Conservation (phyloP, 164 flowering plant species). For the Piper betle region DNA sequence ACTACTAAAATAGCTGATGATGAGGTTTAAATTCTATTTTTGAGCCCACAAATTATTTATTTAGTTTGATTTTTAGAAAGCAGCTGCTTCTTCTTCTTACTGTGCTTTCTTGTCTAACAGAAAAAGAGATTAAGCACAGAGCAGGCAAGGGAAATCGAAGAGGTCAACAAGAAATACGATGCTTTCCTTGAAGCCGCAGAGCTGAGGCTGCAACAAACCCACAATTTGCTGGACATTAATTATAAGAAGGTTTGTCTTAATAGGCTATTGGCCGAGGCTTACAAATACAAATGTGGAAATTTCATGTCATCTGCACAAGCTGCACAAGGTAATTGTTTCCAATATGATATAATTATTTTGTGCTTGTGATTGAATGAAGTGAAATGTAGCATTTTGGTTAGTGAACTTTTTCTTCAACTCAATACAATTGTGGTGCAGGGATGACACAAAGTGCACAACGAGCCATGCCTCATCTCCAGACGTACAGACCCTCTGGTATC, state of each 20-base stretch:
- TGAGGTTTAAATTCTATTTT: slow-evolving; percentile 23
- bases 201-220: slow-evolving; percentile 18
- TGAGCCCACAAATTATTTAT: slow-evolving; percentile 16
- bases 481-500: no score
- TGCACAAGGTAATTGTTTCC: slow-evolving; percentile 8
- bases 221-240: slow-evolving; percentile 28
- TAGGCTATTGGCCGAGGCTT: slow-evolving; percentile 45
- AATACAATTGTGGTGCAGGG: no score
- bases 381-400: no score
- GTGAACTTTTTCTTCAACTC: no score
- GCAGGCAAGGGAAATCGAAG: slow-evolving; percentile 69
- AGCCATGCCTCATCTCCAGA: no score
- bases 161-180: slow-evolving; percentile 41
- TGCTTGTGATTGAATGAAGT: no score
- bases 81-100: neutral
- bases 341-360: no score
- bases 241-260: slow-evolving; percentile 33
- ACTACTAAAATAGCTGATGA: slow-evolving; percentile 29
- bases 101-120: slow-evolving; percentile 23
- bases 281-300: slow-evolving; percentile 32
- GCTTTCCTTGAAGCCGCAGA: slow-evolving; percentile 32
- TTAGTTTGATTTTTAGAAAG: no score
- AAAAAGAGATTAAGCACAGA: slow-evolving; percentile 35
- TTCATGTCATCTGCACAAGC: neutral
- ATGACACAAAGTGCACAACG: no score